These are phyloP conservation scores for Chiua sp. DNA, from an alignment of 1,284 basidiomycete species.

Conservation along the genomic window DNA sequence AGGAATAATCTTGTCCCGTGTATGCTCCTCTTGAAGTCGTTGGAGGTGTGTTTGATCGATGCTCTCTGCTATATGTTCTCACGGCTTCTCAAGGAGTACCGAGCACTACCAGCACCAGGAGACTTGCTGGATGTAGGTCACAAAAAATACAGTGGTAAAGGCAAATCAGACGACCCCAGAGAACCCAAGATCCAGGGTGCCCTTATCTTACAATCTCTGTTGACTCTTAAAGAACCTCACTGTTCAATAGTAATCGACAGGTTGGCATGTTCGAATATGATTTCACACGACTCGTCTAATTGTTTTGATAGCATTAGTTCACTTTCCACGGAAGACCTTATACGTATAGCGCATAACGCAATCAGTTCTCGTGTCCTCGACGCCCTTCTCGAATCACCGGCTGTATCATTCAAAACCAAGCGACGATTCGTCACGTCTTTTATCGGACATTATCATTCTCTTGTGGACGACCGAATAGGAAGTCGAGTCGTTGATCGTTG, in stretches of 20 bases:
- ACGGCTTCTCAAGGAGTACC: constrained; percentile 43
- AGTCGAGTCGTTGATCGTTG: constrained; percentile 87
- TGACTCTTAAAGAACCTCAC: constrained; percentile 68
- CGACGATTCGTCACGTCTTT: constrained; percentile 76
- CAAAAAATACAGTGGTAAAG: constrained; percentile 26
- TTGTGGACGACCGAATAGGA: constrained; percentile 89
- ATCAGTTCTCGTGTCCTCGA: constrained; percentile 87
- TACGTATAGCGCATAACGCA: constrained; percentile 72
- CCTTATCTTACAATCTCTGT: constrained; percentile 81
- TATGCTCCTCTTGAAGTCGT: constrained; percentile 63
- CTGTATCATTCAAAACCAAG: constrained; percentile 69
- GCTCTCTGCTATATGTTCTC: constrained; percentile 2
- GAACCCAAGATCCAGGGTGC: constrained; percentile 87
- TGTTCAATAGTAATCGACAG: constrained; percentile 72
- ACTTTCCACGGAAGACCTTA: constrained; percentile 62
- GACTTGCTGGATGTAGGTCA: constrained; percentile 10
- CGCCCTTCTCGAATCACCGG: constrained; percentile 70
- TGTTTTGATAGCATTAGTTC: constrained; percentile 57
- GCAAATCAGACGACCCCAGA: constrained; percentile 39
- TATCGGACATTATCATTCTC: constrained; percentile 75
- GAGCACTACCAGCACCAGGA: constrained; percentile 13
- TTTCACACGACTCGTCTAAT: constrained; percentile 14
- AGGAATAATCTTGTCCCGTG: constrained; percentile 62
- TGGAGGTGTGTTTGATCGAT: constrained; percentile 47
- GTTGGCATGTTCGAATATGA: constrained; percentile 43